Evolutionary conservation across 2,329 filamentous ascomycete genomes (phyloP).

Genomic region (Xylaria sp.): DNA sequence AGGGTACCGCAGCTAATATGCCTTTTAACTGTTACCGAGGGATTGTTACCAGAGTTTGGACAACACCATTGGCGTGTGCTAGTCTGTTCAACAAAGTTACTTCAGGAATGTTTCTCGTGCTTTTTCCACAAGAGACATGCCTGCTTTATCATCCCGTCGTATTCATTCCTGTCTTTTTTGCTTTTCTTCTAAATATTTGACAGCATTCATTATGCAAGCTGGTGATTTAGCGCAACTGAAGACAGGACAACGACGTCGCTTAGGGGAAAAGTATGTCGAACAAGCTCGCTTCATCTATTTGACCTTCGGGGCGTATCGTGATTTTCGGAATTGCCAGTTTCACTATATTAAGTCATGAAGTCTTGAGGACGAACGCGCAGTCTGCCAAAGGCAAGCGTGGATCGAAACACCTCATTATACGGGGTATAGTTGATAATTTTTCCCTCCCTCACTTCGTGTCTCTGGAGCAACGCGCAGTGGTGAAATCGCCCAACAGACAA

Average conservation of each 20-base stretch:
- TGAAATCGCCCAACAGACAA: background rate
- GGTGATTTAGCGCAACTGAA: background rate
- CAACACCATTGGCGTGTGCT: background rate
- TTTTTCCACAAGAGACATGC: background rate
- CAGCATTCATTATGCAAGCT: slow-evolving; percentile 15
- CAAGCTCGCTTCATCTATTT: too few species aligned
- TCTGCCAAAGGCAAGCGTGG: background rate
- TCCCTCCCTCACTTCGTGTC: background rate
- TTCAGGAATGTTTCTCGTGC: slow-evolving; percentile 3
- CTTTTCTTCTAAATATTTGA: slow-evolving; percentile 11
- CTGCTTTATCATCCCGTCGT: background rate
- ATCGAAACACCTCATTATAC: background rate
- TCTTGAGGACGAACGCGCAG: background rate
- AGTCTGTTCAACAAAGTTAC: background rate
- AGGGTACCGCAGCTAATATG: background rate
- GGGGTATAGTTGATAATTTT: background rate
- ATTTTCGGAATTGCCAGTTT: slow-evolving; percentile 1
- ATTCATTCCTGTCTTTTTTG: slow-evolving; percentile 7
- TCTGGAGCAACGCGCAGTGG: background rate
- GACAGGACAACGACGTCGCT: background rate
- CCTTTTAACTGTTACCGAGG: background rate
- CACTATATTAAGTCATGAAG: background rate
- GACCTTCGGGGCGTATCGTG: background rate
- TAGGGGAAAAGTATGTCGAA: background rate
- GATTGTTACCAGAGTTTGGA: background rate